Evolutionary conservation across 345 rosid species (phyloP), one percentile per base, ranked within the genome.

Genomic region (Eucalyptus urophylla): DNA sequence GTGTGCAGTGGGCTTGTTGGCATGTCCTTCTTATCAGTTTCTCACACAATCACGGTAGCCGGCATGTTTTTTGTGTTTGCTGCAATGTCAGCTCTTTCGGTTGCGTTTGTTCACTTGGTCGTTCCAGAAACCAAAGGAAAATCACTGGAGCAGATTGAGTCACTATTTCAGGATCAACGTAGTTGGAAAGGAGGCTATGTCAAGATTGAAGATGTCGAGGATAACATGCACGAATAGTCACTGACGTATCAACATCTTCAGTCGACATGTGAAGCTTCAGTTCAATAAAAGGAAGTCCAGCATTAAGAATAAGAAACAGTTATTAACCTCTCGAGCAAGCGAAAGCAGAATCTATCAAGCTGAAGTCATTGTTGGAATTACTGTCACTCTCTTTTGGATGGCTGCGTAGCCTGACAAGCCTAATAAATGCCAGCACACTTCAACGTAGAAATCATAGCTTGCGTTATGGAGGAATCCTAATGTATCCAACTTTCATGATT

Each of bases 111-210:
- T 29, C 90, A 93, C 86, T n/a, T 49, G 4, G 89, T 92, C 60
- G 93, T 96, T 54, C 96, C 98, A 3, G 96, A 96, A 92, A 96
- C 98, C 22, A 94, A 92, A 90, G 98, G 96, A 43, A 96, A 93
- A 89, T 94, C 98, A 1, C 86, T 94, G 92, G 98, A 96, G 91
- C 91, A 96, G 91, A 94, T 96, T 17, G 95, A 94, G 89, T 83
- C 80, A 89, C 49, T 95, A 49, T 96, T 94, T 90, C 92, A 86
- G 87, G 56, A 86, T 50, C 40, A 14, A n/a, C 3, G 49, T 45
- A 86, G 56, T 76, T 1, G 83, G 83, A 76, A 76, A 76, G 29
- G 47, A 76, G 47, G 47, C 83, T 76, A 76, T 40, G 83, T 76
- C 5, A 11, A 76, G 83, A 40, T 76, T 40, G 83, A 76, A 76